Conservation (phyloP, 306 rosid species). For the Quercus wislizeni region DNA sequence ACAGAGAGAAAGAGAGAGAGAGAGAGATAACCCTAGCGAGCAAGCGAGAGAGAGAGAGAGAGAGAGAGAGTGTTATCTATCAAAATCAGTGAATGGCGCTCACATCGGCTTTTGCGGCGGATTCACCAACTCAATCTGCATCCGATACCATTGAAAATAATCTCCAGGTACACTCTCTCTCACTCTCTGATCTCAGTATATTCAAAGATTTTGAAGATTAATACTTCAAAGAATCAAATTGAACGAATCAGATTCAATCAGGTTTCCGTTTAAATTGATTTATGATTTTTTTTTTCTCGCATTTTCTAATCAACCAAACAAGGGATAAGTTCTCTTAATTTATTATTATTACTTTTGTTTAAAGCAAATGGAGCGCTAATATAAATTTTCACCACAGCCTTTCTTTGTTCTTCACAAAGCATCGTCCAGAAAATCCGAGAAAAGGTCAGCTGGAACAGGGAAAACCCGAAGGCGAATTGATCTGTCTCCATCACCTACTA, state of each 20-base stretch:
- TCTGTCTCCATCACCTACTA: conserved; percentile 36
- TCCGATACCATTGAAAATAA: conserved; percentile 16
- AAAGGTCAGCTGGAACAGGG: conserved; percentile 32
- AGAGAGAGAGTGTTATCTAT: not conserved
- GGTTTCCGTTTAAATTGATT: not conserved
- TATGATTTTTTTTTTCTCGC: not conserved
- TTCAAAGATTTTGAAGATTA: not conserved
- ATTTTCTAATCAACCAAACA: not conserved
- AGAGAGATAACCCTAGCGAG: not conserved
- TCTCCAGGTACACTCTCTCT: conserved; percentile 22
- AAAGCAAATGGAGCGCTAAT: conserved; percentile 22
- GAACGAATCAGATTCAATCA: not conserved
- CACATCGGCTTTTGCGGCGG: conserved; percentile 3
- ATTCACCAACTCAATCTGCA: conserved; percentile 12
- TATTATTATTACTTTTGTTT: not conserved
- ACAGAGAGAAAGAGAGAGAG: not conserved
- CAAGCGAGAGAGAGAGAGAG: not conserved
- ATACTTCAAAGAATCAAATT: not conserved
- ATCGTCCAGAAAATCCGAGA: conserved; percentile 39
- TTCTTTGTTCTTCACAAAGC: conserved; percentile 79
- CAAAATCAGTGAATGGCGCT: not conserved
- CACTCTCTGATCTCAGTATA: not conserved
- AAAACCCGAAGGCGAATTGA: conserved; percentile 51
- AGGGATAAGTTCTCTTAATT: not conserved
- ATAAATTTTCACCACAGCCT: conserved; percentile 42